Percentiles rank a stretch among this genome's conserved stretches.
phyloP scores from a whole-genome alignment of 306 rosid species.

The Sechiopsis laciniata region DNA sequence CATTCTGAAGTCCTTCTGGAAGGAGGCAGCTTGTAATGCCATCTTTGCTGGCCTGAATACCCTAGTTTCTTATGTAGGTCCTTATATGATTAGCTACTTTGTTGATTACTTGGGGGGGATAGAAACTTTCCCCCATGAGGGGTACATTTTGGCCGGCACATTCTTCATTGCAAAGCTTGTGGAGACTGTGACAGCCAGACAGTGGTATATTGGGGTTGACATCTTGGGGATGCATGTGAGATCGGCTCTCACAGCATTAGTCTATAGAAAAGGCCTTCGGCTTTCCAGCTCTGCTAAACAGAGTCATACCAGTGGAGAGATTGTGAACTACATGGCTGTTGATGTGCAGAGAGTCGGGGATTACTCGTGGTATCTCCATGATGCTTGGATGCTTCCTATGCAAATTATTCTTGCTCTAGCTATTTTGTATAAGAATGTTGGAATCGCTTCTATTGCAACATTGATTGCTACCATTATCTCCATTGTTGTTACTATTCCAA shows the following conservation, averaged over 20 bases:
- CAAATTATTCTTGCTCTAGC: slow-evolving; percentile 91
- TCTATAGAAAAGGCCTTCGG: slow-evolving; percentile 79
- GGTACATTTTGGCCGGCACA: slow-evolving; percentile 80
- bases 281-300: slow-evolving; percentile 89
- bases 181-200: slow-evolving; percentile 87
- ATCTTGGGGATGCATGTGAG: slow-evolving; percentile 97
- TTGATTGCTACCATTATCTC: slow-evolving; percentile 87
- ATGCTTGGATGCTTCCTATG: slow-evolving; percentile 97
- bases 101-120: slow-evolving; percentile 90
- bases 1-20: slow-evolving; percentile 79
- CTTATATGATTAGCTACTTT: slow-evolving; percentile 88
- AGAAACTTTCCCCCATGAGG: slow-evolving; percentile 73
- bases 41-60: slow-evolving; percentile 90
- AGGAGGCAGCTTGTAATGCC: slow-evolving; percentile 92
- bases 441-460: slow-evolving; percentile 86
- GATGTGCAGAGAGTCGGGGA: slow-evolving; percentile 98
- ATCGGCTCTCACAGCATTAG: slow-evolving; percentile 94
- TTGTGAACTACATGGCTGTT: slow-evolving; percentile 94
- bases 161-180: slow-evolving; percentile 85
- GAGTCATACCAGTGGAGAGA: slow-evolving; percentile 95
- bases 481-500: slow-evolving; percentile 68
- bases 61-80: slow-evolving; percentile 91
- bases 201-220: slow-evolving; percentile 98
- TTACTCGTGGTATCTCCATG: slow-evolving; percentile 96
- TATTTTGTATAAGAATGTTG: slow-evolving; percentile 92